Evolutionary conservation across 768 basidiomycete genomes (phyloP), one percentile per base, ranked within the genome.

Genomic region (Pleurotus salmoneostramineus): DNA sequence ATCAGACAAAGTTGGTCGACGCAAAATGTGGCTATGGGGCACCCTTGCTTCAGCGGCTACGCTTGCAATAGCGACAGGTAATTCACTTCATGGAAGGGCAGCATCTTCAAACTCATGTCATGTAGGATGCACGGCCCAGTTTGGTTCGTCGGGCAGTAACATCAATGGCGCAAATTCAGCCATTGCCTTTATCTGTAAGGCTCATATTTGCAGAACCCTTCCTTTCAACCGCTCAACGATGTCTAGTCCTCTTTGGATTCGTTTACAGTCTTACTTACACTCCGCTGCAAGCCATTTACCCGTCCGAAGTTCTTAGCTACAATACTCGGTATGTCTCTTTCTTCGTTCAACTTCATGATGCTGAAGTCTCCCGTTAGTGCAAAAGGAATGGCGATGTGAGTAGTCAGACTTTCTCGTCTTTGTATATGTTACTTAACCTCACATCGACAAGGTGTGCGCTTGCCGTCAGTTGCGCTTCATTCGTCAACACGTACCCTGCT

Each of bases 311-410:
- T 62, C 68, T 85, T 14, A 73, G 78, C 56, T 83, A 79, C 52
- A 83, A 80, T 43, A 78, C 82, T 33, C 77, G 74, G 76, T 75
- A 61, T 56, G 65, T 31, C 32, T 47, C 1, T n/a, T 6, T 31
- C 37, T 5, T 46, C 37, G 37, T 40, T 40, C 37, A n/a, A 40
- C 10, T 46, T 8, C 33, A 5, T 12, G 36, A 7, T 17, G 35
- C 15, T 17, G 58, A 21, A 44, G 17, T 34, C 17, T 21, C 17
- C 37, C 51, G 40, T 6, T 35, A 74, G 83, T 45, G 83, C 83
- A 4, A 85, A 85, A 66, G 84, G 84, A 58, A 82, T 87, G 75
- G 82, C 82, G 3, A 64, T 81, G 70, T 83, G 71, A 58, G 79
- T 65, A 67, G 32, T 32, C 32, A 68, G 36, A 61, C 64, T 57